phyloP scores from a whole-genome alignment of 2,329 filamentous ascomycete genomes.

The Nannizziopsis barbatae region DNA sequence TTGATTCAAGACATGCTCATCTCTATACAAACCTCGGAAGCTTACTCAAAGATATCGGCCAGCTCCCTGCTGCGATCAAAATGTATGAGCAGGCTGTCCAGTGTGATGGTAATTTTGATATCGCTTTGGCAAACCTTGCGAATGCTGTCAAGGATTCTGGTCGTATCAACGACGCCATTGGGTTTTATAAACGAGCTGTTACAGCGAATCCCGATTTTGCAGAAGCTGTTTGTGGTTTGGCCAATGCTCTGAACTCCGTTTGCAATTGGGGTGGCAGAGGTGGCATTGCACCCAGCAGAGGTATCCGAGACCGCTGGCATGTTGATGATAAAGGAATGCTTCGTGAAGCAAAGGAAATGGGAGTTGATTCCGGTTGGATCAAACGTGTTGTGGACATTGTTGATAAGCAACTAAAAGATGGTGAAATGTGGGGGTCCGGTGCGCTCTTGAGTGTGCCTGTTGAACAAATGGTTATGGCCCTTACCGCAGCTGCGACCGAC shows the following conservation, averaged over 20 bases:
- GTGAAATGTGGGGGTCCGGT: slow-evolving; percentile 73
- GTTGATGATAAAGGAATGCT: slow-evolving; percentile 77
- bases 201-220: slow-evolving; percentile 89
- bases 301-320: slow-evolving; percentile 80
- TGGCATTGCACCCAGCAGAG: slow-evolving; percentile 63
- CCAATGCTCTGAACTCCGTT: slow-evolving; percentile 90
- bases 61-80: slow-evolving; percentile 77
- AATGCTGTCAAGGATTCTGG: slow-evolving; percentile 98
- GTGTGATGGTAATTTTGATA: slow-evolving; percentile 91
- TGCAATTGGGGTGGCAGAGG: slow-evolving; percentile 89
- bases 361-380: slow-evolving; percentile 65
- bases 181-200: slow-evolving; percentile 83
- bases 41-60: slow-evolving; percentile 88
- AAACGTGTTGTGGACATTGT: slow-evolving; percentile 86
- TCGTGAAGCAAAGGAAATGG: slow-evolving; percentile 55
- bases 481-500: slow-evolving; percentile 31
- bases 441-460: slow-evolving; percentile 49
- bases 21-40: slow-evolving; percentile 95
- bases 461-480: slow-evolving; percentile 40
- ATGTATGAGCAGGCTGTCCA: slow-evolving; percentile 95
- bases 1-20: slow-evolving; percentile 85
- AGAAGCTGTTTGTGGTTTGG: slow-evolving; percentile 89
- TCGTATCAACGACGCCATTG: slow-evolving; percentile 79
- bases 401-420: slow-evolving; percentile 72
- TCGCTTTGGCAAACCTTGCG: slow-evolving; percentile 87